Percentiles rank a stretch among this genome's conserved stretches.
Evolutionary conservation across 768 basidiomycete species (phyloP).

Genomic region (Infundibulicybe gibba): DNA sequence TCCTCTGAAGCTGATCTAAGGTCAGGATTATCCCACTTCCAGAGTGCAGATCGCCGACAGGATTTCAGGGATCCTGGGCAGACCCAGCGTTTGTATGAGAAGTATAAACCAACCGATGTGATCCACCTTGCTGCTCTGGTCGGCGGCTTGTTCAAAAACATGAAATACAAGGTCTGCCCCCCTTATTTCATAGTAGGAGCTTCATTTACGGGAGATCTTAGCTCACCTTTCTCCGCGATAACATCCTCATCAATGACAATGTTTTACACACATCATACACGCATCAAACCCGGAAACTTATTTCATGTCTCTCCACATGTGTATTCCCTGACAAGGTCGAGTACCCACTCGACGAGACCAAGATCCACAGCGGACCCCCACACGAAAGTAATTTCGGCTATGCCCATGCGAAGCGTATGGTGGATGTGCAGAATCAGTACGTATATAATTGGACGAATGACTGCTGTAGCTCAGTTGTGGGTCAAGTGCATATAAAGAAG

Average conservation of each 20-base stretch:
- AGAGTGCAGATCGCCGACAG: not conserved
- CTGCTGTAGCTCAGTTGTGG: not conserved
- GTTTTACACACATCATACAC: conserved; percentile 76
- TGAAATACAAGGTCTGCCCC: conserved; percentile 77
- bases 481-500: conserved; percentile 90
- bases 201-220: conserved; percentile 17
- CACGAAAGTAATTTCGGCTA: conserved; percentile 97
- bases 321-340: conserved; percentile 95
- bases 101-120: conserved; percentile 93
- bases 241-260: conserved; percentile 94
- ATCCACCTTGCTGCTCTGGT: conserved; percentile 96
- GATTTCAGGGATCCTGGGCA: conserved; percentile 59
- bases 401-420: conserved; percentile 92
- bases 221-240: conserved; percentile 92
- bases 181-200: not conserved
- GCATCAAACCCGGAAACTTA: conserved; percentile 67
- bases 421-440: conserved; percentile 93
- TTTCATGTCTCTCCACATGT: conserved; percentile 96
- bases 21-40: conserved; percentile 30
- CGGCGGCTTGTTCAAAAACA: conserved; percentile 93
- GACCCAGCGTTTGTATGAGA: conserved; percentile 75
- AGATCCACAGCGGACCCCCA: conserved; percentile 90
- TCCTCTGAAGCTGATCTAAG: conserved; percentile 83
- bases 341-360: conserved; percentile 90
- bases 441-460: conserved; percentile 15